phyloP scores from a whole-genome alignment of 139 green algal genomes.

The Astrephomene gubernaculifera region DNA sequence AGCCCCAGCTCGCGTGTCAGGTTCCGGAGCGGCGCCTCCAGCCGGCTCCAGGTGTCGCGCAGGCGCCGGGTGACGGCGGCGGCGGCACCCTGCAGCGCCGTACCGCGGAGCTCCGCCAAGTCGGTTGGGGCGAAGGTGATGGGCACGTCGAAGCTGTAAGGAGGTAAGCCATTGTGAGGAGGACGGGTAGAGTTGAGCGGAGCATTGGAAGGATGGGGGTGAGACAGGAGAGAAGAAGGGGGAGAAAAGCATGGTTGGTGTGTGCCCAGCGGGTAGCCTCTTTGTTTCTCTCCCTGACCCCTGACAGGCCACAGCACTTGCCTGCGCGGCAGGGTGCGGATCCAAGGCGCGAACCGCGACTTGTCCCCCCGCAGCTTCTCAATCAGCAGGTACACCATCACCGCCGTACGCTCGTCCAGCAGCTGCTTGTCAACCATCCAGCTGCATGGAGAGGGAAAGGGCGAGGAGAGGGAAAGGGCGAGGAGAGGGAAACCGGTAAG shows the following conservation, averaged over 20 bases:
- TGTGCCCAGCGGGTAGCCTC: too few relatives aligned
- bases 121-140: conserved; percentile 62
- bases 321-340: conserved; percentile 50
- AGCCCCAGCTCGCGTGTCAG: conserved; percentile 22
- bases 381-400: conserved; percentile 76
- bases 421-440: conserved; percentile 62
- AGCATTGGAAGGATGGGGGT: too few relatives aligned
- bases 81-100: conserved; percentile 69
- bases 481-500: too few relatives aligned
- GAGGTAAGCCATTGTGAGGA: too few relatives aligned
- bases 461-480: too few relatives aligned
- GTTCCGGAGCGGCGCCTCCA: conserved; percentile 25
- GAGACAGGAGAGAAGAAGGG: too few relatives aligned
- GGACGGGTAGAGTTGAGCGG: too few relatives aligned
- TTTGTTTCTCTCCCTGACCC: too few relatives aligned
- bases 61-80: not conserved
- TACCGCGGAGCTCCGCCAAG: conserved; percentile 79
- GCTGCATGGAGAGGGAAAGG: too few relatives aligned
- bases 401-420: conserved; percentile 67
- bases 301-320: conserved; percentile 1
- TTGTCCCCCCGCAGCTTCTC: conserved; percentile 60
- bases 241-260: too few relatives aligned
- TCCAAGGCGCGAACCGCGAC: conserved; percentile 49
- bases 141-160: conserved; percentile 64
- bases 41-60: conserved; percentile 30